phyloP scores from a whole-genome alignment of 2,329 filamentous ascomycete species.

The Mollisia scopiformis region DNA sequence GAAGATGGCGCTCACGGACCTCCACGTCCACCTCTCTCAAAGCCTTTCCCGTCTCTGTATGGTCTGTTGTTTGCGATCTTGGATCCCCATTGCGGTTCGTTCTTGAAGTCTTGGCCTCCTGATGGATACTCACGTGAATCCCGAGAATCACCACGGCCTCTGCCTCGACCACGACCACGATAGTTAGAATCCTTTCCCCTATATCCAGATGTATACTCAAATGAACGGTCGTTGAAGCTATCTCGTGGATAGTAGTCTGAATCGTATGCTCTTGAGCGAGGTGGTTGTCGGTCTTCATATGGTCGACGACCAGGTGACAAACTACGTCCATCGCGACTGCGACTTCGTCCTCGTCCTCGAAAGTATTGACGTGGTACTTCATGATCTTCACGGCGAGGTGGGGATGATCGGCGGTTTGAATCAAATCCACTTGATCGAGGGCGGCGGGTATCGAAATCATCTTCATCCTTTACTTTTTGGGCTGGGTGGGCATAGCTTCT shows the following conservation, averaged over 20 bases:
- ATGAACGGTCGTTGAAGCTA: constrained; percentile 23
- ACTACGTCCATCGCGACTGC: constrained; percentile 33
- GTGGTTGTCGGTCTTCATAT: constrained; percentile 27
- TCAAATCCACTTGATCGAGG: constrained; percentile 28
- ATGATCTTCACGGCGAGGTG: constrained; percentile 27
- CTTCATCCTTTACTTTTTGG: constrained; percentile 23
- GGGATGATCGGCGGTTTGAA: constrained; percentile 17
- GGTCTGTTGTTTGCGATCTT: constrained; percentile 31
- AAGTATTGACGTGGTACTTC: constrained; percentile 20
- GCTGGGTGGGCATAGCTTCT: constrained; percentile 12
- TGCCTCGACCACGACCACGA: constrained; percentile 29
- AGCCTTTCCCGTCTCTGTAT: constrained; percentile 29
- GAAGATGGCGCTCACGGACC: constrained; percentile 33
- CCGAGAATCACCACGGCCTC: constrained; percentile 14
- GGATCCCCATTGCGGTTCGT: constrained; percentile 22
- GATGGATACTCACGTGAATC: constrained; percentile 5
- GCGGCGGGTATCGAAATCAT: constrained; percentile 21
- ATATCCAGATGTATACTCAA: constrained; percentile 27
- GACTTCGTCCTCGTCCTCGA: constrained; percentile 26
- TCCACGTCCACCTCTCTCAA: constrained; percentile 36
- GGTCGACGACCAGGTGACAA: constrained; percentile 27
- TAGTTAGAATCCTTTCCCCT: constrained; percentile 35
- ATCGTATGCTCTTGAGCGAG: constrained; percentile 26
- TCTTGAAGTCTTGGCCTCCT: constrained; percentile 18
- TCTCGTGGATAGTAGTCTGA: too few species aligned